Percentiles rank a stretch among this genome's conserved stretches.
phyloP scores from a whole-genome alignment of 306 rosid genomes.

The Chamaecrista fasciculata region DNA sequence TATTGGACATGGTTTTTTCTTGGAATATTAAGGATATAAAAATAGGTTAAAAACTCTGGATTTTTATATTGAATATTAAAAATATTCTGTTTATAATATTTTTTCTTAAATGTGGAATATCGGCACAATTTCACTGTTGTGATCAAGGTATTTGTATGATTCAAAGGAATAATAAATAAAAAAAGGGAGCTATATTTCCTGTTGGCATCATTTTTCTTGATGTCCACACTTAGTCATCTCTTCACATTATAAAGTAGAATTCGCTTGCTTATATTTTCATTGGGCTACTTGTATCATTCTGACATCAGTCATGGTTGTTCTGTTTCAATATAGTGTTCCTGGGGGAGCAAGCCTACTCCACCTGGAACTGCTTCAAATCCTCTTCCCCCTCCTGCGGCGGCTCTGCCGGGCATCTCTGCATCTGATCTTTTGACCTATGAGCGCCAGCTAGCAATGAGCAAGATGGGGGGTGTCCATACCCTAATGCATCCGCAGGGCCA shows the following conservation, averaged over 20 bases:
- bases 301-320: background rate
- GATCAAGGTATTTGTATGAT: background rate
- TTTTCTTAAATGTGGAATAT: background rate
- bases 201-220: background rate
- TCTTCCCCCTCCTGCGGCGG: constrained; percentile 65
- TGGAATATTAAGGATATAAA: background rate
- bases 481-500: constrained; percentile 86
- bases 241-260: background rate
- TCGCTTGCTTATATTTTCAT: background rate
- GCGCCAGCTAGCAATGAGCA: constrained; percentile 88
- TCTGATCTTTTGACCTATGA: constrained; percentile 64
- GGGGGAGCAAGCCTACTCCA: constrained; percentile 32
- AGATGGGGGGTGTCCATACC: constrained; percentile 86
- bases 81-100: background rate
- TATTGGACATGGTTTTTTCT: background rate
- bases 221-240: background rate
- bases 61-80: background rate
- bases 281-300: background rate
- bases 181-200: background rate
- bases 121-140: background rate
- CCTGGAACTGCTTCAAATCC: constrained; percentile 74
- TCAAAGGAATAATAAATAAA: background rate
- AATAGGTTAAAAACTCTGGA: background rate
- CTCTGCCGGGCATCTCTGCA: constrained; percentile 48
- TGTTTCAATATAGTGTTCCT: constrained; percentile 47